Evolutionary conservation across 2,329 filamentous ascomycete species (phyloP).

Genomic region (Stagonosporopsis rhizophila): DNA sequence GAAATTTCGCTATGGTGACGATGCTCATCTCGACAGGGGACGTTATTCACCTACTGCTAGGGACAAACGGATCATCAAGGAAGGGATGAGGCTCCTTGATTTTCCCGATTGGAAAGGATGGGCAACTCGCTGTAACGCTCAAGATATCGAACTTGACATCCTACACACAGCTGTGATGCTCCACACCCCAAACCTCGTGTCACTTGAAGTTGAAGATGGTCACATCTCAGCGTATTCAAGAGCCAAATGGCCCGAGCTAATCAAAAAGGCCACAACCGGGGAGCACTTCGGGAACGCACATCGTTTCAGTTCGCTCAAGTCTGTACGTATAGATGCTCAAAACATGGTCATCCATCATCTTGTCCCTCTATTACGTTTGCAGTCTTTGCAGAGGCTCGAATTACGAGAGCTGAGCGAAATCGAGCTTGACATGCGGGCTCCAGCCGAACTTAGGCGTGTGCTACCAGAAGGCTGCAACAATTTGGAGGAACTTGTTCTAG

Average conservation of each 20-base stretch:
- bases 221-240: conserved; percentile 14
- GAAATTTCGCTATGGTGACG: conserved; percentile 22
- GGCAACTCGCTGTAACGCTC: conserved; percentile 32
- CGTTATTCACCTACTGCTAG: conserved; percentile 26
- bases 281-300: conserved; percentile 24
- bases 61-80: conserved; percentile 39
- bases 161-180: conserved; percentile 35
- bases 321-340: conserved; percentile 26
- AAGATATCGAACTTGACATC: conserved; percentile 20
- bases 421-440: conserved; percentile 1
- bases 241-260: conserved; percentile 31
- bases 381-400: conserved; percentile 27
- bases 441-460: conserved; percentile 20
- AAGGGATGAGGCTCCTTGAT: conserved; percentile 27
- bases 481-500: conserved; percentile 26
- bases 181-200: conserved; percentile 31
- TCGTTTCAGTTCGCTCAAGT: conserved; percentile 25
- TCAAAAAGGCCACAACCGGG: conserved; percentile 24
- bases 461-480: conserved; percentile 26
- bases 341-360: conserved; percentile 21
- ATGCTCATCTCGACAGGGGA: conserved; percentile 11
- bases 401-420: conserved; percentile 21
- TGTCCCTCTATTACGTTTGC: conserved; percentile 32
- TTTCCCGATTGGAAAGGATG: conserved; percentile 37
- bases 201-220: conserved; percentile 26